Base-by-base conservation (phyloP, 140 eudicot genomes). In the Senecio squalidus region DNA sequence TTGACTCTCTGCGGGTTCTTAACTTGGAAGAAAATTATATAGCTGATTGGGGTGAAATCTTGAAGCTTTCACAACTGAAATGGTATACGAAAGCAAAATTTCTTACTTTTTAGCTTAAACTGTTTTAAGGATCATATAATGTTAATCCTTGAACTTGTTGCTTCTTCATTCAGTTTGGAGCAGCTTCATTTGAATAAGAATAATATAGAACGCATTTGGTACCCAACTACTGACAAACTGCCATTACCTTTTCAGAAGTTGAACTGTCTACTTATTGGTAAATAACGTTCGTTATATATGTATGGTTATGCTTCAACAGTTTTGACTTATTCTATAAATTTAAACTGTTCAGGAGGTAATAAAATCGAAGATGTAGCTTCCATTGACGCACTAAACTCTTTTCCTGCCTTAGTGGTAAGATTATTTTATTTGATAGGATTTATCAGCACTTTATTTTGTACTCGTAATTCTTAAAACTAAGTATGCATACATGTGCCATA, bases 131-230 rank as follows among this genome's bases (percentile, higher is more conserved):
- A 15, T 60, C 36, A 8, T 58, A 30, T 33, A 50, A 30, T 52
- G 58, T 34, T 59, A 34, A 64, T 62, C 38, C 14, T 46, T 18
- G 9, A 25, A 33, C 18, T 45, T 65, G 15, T 63, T 47, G 61
- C 61, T 59, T 52, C 39, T 76, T n/a, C 59, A 1, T 76, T 58
- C 72, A 90, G 97, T 52, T 84, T 91, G 88, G 92, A 83, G 92
- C 91, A 83, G 80, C 86, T 91, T 68, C 81, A 83, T 67, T 53
- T 91, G 81, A 91, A 83, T 77, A 83, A 83, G 67, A 91, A 91
- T 76, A 59, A 48, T 53, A 9, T 86, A 51, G 80, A 71, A 38
- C 66, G 22, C 71, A 61, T 81, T 31, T 78, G 81, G 79, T 84
- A 86, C 66, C 88, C 94, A 5, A 68, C 79, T 27, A 20, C 39